These are phyloP conservation scores for Auriscalpium orientale DNA, from an alignment of 768 basidiomycete species.

Conservation along the genomic window DNA sequence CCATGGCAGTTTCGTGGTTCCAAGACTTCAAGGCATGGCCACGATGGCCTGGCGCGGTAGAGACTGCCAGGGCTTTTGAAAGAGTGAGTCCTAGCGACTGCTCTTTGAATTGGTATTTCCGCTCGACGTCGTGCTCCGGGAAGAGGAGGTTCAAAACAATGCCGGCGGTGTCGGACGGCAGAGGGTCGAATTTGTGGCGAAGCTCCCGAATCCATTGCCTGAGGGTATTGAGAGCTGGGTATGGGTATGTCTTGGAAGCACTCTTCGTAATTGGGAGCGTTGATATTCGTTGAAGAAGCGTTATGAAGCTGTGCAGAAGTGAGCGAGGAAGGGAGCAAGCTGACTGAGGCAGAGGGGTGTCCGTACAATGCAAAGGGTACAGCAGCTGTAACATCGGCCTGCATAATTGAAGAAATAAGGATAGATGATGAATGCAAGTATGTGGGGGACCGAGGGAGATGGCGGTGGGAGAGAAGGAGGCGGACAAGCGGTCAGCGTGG, in stretches of 20 bases:
- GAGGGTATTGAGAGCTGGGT: neutral
- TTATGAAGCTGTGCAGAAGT: neutral
- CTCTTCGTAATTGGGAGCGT: neutral
- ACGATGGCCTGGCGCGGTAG: slow-evolving; percentile 19
- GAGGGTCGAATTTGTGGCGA: neutral
- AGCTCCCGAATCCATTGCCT: neutral
- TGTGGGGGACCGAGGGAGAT: no score
- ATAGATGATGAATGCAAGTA: no score
- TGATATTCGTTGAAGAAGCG: neutral
- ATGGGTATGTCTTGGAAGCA: neutral
- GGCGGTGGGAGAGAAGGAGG: no score
- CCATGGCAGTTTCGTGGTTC: slow-evolving; percentile 37
- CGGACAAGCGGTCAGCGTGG: no score
- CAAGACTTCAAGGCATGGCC: slow-evolving; percentile 27
- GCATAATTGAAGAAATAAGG: no score
- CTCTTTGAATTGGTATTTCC: slow-evolving; percentile 74
- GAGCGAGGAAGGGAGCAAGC: no score
- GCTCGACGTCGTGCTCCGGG: slow-evolving; percentile 66
- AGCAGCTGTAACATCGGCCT: no score
- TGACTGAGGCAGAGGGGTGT: no score
- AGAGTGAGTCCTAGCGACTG: slow-evolving; percentile 45
- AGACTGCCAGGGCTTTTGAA: slow-evolving; percentile 31
- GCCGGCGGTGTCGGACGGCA: slow-evolving; percentile 38
- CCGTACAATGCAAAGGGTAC: no score
- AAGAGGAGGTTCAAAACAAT: slow-evolving; percentile 73